Evolutionary conservation across 257 asterid genomes (phyloP), one percentile per base, ranked within the genome.

Genomic region (Jacaranda mimosifolia): DNA sequence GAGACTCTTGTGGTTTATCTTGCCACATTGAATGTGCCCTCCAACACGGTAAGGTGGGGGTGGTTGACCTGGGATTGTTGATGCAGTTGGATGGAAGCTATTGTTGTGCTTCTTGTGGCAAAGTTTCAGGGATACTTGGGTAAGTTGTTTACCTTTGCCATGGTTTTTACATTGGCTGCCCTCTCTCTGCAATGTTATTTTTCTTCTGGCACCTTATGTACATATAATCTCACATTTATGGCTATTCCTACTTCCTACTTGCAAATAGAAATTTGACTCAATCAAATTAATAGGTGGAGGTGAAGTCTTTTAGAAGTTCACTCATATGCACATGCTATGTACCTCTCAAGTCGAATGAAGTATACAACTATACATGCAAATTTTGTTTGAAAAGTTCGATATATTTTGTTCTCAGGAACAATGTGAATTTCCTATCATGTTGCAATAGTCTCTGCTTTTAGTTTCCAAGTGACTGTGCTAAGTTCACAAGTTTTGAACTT

Each of bases 11-110:
- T 86, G 94, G 97, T 65, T 81, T 89, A 84, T 89, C 94, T 78
- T 89, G 97, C 86, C 97, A 91, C 80, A 79, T 91, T 75, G 91
- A 91, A 69, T 91, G 97, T 77, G 93, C 95, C 46, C 82, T 91
- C 80, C 88, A 82, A 53, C 87, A 63, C 35, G 87, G 88, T 71
- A 91, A 89, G 79, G 93, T 86, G 56, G 97, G 95, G 39, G 93
- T 89, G 40, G 95, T 89, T 83, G 85, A 89, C 73, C 83, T 87
- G 43, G 97, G 95, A 32, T 87, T 82, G 63, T 81, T 86, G 83
- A 89, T 91, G 97, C 93, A 86, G 85, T 83, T 89, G 77, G 97
- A 91, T 83, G 95, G 97, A 68, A 91, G 92, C 77, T 89, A 88
- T 78, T 91, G 97, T 68, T 91, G 97, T 84, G 87, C 91, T 80